Evolutionary conservation across 768 basidiomycete genomes (phyloP), one percentile per base, ranked within the genome.

Genomic region (Kwoniella shandongensis): DNA sequence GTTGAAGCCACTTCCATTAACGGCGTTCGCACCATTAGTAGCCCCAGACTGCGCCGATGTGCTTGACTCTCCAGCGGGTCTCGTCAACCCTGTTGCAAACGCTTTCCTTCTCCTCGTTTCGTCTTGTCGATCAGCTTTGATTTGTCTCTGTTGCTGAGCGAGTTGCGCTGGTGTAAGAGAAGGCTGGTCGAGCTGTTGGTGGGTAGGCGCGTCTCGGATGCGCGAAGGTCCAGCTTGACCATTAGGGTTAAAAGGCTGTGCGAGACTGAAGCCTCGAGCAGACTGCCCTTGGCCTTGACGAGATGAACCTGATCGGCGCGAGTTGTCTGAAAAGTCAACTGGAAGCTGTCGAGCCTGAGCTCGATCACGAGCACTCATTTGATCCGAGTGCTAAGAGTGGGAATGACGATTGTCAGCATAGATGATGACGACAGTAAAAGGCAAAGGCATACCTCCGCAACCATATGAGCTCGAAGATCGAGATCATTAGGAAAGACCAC

Each of bases 391-490:
- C 77, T 78, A 51, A 8, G 13, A 38, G 12, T 13, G 2, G 50
- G n/a, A n/a, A 26, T 11, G 10, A 25, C 27, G 4, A 8, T 23
- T 29, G 5, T 54, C 39, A 32, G 29, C 39, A 15, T n/a, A 7
- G 6, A 18, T 29, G 22, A 40, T 29, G 23, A 4, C 44, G 2
- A 12, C 12, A 20, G 18, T 29, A 54, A 10, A 13, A 56, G 54
- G 20, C 17, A 6, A 10, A 4, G 8, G 35, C 76, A 55, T 8
- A 76, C 77, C 60, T 85, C 86, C 51, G 88, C 86, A 10, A 97
- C 86, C 78, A 87, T 86, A 74, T 99, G 96, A 0, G 86, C 94
- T 75, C 91, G 85, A 35, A 97, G 84, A 72, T 99, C 96, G 11
- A 99, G 79, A 13, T 84, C 81, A 3, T 87, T 86, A 38, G 85